Conservation (phyloP, 768 basidiomycete genomes). For the Xerocomus potaroensis region DNA sequence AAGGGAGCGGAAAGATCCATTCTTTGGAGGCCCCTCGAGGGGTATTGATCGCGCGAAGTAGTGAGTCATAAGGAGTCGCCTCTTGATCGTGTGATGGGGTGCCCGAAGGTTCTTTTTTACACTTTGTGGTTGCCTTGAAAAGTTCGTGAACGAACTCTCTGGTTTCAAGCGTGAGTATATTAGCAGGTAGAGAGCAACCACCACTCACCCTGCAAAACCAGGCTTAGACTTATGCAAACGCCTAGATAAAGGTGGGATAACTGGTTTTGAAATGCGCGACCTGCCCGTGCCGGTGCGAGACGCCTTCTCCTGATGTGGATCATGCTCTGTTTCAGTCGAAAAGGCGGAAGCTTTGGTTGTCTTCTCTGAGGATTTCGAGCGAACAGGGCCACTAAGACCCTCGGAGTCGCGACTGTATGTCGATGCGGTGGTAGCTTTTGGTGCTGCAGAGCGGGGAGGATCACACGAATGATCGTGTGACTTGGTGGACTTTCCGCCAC, state of each 20-base stretch:
- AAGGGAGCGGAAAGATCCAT: slow-evolving; percentile 62
- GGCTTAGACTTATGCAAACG: slow-evolving; percentile 21
- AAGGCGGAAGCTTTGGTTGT: slow-evolving; percentile 1
- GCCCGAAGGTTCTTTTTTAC: slow-evolving; percentile 1
- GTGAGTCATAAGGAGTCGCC: slow-evolving; percentile 30
- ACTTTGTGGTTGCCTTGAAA: slow-evolving; percentile 15
- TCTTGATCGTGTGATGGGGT: slow-evolving; percentile 12
- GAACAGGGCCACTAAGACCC: slow-evolving; percentile 3
- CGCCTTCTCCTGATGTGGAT: slow-evolving; percentile 10
- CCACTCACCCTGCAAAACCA: slow-evolving; percentile 28
- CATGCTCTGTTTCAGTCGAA: slow-evolving; percentile 2
- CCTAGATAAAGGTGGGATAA: slow-evolving; percentile 28
- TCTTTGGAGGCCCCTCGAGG: slow-evolving; percentile 44
- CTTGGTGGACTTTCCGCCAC: slow-evolving; percentile 14
- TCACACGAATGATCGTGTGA: slow-evolving; percentile 22
- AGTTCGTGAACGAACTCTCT: slow-evolving; percentile 30
- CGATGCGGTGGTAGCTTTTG: slow-evolving; percentile 9
- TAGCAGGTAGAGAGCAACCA: neutral
- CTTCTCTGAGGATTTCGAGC: slow-evolving; percentile 15
- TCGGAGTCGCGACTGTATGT: slow-evolving; percentile 12
- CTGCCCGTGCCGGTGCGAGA: slow-evolving; percentile 11
- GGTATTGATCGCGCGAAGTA: slow-evolving; percentile 38
- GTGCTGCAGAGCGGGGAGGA: slow-evolving; percentile 12
- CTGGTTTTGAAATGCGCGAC: slow-evolving; percentile 21
- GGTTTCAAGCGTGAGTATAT: slow-evolving; percentile 8